Conservation (phyloP, 148 eudicot species). For the Rhododendron molle region DNA sequence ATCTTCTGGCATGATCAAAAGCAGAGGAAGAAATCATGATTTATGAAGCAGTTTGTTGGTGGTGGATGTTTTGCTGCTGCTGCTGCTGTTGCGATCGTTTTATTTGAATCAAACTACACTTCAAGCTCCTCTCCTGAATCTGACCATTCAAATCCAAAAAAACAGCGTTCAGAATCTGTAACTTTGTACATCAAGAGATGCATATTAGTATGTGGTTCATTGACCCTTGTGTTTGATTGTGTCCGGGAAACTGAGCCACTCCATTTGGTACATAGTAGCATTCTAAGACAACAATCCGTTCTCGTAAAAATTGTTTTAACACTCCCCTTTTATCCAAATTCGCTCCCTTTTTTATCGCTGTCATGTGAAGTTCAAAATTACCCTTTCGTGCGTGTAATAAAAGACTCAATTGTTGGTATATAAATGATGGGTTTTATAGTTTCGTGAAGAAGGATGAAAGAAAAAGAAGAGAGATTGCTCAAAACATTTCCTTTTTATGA, state of each 20-base stretch:
- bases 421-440: too few species aligned
- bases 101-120: constrained; percentile 29
- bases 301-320: too few species aligned
- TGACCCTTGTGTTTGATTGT: neutral
- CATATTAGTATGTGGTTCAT: neutral
- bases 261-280: neutral
- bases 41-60: constrained; percentile 1
- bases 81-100: constrained; percentile 14
- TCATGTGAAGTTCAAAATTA: neutral
- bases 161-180: neutral
- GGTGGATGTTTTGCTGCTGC: neutral
- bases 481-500: too few species aligned
- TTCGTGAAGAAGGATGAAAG: too few species aligned
- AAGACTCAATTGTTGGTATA: too few species aligned
- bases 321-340: too few species aligned
- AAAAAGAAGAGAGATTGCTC: neutral
- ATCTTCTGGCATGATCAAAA: neutral
- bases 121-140: constrained; percentile 39
- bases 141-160: constrained; percentile 1
- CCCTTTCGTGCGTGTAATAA: too few species aligned
- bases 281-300: too few species aligned
- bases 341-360: too few species aligned
- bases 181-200: neutral
- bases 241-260: neutral
- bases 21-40: neutral